phyloP scores from a whole-genome alignment of 2,329 filamentous ascomycete genomes.

The Diaporthe helianthi region DNA sequence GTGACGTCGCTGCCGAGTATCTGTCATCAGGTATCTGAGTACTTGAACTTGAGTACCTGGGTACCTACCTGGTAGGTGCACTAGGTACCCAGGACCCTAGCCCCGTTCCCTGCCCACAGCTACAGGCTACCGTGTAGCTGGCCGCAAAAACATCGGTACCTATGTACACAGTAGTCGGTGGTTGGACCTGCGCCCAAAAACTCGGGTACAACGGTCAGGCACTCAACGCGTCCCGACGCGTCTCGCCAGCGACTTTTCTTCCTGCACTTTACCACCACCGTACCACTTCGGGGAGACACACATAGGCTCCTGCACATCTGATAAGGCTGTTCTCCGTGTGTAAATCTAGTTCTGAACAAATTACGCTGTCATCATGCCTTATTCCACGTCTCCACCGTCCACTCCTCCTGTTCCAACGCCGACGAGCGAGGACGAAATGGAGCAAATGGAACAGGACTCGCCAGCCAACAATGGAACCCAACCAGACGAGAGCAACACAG shows the following conservation, averaged over 20 bases:
- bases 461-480: constrained; percentile 45
- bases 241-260: constrained; percentile 14
- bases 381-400: constrained; percentile 49
- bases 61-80: too few relatives aligned
- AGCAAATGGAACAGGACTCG: constrained; percentile 40
- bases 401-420: constrained; percentile 36
- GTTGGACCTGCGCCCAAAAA: not conserved
- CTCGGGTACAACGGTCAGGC: not conserved
- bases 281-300: not conserved
- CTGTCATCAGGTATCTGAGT: not conserved
- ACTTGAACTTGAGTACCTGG: too few relatives aligned
- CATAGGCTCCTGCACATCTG: not conserved
- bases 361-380: constrained; percentile 48
- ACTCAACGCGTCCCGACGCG: constrained; percentile 27
- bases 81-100: too few relatives aligned
- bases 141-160: too few relatives aligned
- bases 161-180: too few relatives aligned
- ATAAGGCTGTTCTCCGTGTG: not conserved
- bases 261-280: not conserved
- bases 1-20: constrained; percentile 20
- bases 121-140: too few relatives aligned
- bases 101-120: too few relatives aligned
- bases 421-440: constrained; percentile 30
- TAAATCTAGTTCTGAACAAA: not conserved
- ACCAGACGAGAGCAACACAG: constrained; percentile 41